These are phyloP conservation scores for sweet orange (Citrus sinensis) DNA, from an alignment of 345 rosid species.

Conservation along the genomic window DVS_A1.0 CM039169.1:30465001-30465500, in stretches of 20 bases:
- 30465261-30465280: neutral
- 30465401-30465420: neutral
- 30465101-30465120: neutral
- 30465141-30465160: neutral
- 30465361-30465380: no score
- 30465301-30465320: no score
- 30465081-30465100: no score
- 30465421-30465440: neutral
- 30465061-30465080: no score
- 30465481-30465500: conserved; percentile 9
- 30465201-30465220: no score
- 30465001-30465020: neutral
- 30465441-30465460: neutral
- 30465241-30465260: neutral
- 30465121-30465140: neutral
- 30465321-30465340: neutral
- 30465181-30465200: neutral
- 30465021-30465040: no score
- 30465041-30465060: no score
- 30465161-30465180: no score
- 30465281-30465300: neutral
- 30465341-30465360: neutral
- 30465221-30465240: neutral
- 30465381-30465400: neutral
- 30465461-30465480: conserved; percentile 5